phyloP scores from a whole-genome alignment of 139 green algal species.

The Tetraselmis striata region DNA sequence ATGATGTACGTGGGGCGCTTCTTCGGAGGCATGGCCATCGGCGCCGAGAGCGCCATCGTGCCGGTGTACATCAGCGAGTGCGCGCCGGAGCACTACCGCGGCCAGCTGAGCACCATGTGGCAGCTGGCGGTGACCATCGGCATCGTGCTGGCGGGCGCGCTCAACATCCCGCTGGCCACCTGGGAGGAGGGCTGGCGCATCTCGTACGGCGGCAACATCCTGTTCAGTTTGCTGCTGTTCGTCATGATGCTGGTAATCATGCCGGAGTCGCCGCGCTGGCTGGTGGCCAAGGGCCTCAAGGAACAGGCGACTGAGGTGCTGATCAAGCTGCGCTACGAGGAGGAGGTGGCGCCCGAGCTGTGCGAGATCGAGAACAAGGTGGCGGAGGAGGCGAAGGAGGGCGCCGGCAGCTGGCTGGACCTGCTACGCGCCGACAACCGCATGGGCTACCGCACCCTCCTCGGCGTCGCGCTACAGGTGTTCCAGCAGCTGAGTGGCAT shows the following conservation, averaged over 20 bases:
- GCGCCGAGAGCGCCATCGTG: not conserved
- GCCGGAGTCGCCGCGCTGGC: constrained; percentile 3
- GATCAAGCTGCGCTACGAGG: not conserved
- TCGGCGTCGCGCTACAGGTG: constrained; percentile 53
- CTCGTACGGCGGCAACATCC: not conserved
- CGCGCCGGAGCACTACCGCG: not conserved
- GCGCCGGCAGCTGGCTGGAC: not conserved
- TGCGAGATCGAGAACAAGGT: constrained; percentile 7
- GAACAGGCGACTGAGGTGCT: constrained; percentile 6
- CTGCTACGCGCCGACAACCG: not conserved
- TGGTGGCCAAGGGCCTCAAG: not conserved
- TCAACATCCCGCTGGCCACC: not conserved
- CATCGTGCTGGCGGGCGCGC: not conserved
- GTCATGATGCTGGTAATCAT: not conserved
- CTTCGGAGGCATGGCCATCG: constrained; percentile 1
- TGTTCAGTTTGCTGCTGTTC: not conserved
- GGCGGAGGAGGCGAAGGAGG: not conserved
- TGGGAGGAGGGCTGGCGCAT: not conserved
- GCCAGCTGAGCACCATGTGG: not conserved
- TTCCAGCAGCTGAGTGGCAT: constrained; percentile 71
- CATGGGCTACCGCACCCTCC: not conserved
- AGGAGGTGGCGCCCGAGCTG: constrained; percentile 2
- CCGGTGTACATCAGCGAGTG: constrained; percentile 11
- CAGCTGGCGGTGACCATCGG: constrained; percentile 3
- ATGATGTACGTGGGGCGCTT: constrained; percentile 6